phyloP scores from a whole-genome alignment of 768 basidiomycete species.

The Chalciporus chontae region DNA sequence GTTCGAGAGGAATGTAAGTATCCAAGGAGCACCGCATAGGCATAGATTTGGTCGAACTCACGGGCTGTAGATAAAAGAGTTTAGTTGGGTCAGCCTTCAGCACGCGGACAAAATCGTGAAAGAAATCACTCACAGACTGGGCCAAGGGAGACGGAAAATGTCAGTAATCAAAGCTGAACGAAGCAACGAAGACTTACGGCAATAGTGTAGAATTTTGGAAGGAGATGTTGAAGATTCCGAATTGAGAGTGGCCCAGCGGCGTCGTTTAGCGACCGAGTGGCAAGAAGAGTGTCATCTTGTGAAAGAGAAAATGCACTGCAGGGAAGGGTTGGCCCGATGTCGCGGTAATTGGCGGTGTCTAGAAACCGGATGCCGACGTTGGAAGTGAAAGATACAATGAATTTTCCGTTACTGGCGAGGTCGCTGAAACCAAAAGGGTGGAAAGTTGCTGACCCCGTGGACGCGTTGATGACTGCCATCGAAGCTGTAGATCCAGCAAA shows the following conservation, averaged over 20 bases:
- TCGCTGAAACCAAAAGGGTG: background rate
- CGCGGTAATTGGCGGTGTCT: conserved; percentile 4
- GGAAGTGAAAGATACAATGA: background rate
- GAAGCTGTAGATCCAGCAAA: conserved; percentile 1
- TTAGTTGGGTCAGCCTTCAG: no score
- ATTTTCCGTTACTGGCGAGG: conserved; percentile 5
- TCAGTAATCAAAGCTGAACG: no score
- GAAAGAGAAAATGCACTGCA: conserved; percentile 1
- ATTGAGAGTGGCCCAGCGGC: no score
- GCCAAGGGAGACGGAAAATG: no score
- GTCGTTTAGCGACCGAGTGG: background rate
- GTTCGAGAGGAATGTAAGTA: no score
- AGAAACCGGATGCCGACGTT: conserved; percentile 1
- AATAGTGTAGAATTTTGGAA: background rate
- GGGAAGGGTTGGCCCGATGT: conserved; percentile 3
- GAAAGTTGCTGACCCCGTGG: background rate
- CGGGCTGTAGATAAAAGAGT: no score
- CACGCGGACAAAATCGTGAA: no score
- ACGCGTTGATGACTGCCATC: conserved; percentile 1
- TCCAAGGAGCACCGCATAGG: no score
- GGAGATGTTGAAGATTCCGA: background rate
- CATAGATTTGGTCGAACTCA: no score
- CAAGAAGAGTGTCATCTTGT: conserved; percentile 1
- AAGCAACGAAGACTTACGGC: no score
- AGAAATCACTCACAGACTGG: no score